Percentiles rank a stretch among this genome's conserved stretches.
phyloP scores from a whole-genome alignment of 2,329 filamentous ascomycete genomes.

The Elsinoe necatrix region DNA sequence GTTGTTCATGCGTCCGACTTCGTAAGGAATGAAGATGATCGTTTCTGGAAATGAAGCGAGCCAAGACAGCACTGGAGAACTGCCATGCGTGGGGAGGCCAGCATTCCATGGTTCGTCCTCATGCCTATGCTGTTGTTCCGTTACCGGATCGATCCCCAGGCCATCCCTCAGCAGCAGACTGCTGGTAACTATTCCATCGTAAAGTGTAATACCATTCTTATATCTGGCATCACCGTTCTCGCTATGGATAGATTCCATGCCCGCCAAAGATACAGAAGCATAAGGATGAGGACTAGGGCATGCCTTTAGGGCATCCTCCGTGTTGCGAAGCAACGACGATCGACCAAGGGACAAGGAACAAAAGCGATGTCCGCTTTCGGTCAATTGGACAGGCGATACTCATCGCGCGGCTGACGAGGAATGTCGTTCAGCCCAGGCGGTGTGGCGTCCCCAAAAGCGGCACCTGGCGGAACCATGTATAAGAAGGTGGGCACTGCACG shows the following conservation, averaged over 20 bases:
- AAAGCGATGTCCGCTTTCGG: neutral
- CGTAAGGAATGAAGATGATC: no score
- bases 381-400: neutral
- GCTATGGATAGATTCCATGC: neutral
- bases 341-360: neutral
- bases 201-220: no score
- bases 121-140: neutral
- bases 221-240: no score
- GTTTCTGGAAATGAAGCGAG: neutral
- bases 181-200: neutral
- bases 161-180: neutral
- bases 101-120: neutral
- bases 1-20: no score
- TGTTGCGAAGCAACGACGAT: neutral
- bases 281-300: neutral
- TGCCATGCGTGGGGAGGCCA: neutral
- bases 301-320: neutral
- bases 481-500: neutral
- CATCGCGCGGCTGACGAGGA: neutral
- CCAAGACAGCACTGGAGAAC: neutral
- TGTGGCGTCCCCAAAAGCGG: neutral
- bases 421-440: neutral
- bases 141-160: neutral
- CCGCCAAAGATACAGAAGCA: neutral
- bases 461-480: neutral